Evolutionary conservation across 805 yeast genomes (phyloP), one percentile per base, ranked within the genome.

Genomic region (Hanseniaspora meyeri): DNA sequence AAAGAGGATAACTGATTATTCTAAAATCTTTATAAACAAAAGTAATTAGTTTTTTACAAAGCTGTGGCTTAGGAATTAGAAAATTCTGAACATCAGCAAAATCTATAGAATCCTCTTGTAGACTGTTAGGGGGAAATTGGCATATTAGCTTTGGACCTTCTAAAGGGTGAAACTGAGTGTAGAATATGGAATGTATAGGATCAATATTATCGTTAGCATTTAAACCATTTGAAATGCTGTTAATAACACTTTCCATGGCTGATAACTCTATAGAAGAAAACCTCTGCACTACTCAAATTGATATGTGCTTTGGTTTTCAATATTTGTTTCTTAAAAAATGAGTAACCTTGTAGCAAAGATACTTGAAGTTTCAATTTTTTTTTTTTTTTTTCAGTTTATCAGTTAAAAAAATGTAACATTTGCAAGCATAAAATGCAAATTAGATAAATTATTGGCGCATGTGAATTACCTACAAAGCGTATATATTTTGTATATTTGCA

Each of bases 91-190:
- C 82, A 1, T 86, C 75, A 65, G 88, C 95, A 67, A 95, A 93
- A 62, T 85, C 83, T 64, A 83, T 57, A 82, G 68, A 36, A 75
- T 75, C 39, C 65, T 70, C 57, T 62, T 60, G 50, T 51, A 63
- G 29, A 57, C 66, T 63, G 39, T 88, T 87, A 42, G 82, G 80
- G 2, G 98, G 98, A 0, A 88, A 95, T 66, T 93, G 96, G 63
- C 85, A 86, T 5, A 86, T 77, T 6, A 91, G 90, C 69, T 89
- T 88, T 0, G 97, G 84, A 1, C 98, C 98, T 64, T 89, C 95
- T 0, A 93, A 86, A 0, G 97, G 97, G 64, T 93, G 97, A 69
- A 93, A 93, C 0, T 87, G 87, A 0, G 96, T 82, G 68, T 87
- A 93, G 67, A 93, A 90, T 47, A 89, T 74, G 1, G 96, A 93